These are phyloP conservation scores for Helotiales sp. DNA, from an alignment of 2,329 filamentous ascomycete genomes.

Conservation along the genomic window DNA sequence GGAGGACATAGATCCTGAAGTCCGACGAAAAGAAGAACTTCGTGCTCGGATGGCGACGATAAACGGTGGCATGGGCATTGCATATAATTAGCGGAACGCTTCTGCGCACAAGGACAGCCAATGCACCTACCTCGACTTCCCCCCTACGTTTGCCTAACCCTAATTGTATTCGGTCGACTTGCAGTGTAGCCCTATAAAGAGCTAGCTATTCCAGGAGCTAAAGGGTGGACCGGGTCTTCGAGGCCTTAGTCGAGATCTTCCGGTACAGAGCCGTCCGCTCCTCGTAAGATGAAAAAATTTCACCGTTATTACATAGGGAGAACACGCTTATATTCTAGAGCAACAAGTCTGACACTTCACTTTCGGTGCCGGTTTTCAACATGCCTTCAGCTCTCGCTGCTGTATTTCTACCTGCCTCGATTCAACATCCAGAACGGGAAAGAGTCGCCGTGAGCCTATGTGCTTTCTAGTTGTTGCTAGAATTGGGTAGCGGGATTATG, in stretches of 20 bases:
- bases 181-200: constrained; percentile 13
- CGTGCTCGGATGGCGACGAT: too few relatives aligned
- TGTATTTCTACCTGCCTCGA: constrained; percentile 17
- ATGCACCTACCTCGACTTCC: neutral
- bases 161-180: constrained; percentile 12
- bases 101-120: neutral
- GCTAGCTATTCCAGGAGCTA: constrained; percentile 15
- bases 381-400: constrained; percentile 9
- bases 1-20: too few relatives aligned
- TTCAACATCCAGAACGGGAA: constrained; percentile 13
- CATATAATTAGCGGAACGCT: neutral
- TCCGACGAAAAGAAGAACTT: too few relatives aligned
- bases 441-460: constrained; percentile 6
- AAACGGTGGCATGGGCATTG: too few relatives aligned
- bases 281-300: constrained; percentile 14
- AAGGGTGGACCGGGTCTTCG: constrained; percentile 2
- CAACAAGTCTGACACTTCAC: constrained; percentile 6
- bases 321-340: constrained; percentile 8
- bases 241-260: neutral
- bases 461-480: constrained; percentile 13
- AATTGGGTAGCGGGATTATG: constrained; percentile 4
- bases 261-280: constrained; percentile 5
- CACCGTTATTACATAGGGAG: constrained; percentile 3
- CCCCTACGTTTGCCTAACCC: neutral
- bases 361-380: constrained; percentile 12